phyloP scores from a whole-genome alignment of 192 early-diverging fungal species.

The Entomortierella chlamydospora region DNA sequence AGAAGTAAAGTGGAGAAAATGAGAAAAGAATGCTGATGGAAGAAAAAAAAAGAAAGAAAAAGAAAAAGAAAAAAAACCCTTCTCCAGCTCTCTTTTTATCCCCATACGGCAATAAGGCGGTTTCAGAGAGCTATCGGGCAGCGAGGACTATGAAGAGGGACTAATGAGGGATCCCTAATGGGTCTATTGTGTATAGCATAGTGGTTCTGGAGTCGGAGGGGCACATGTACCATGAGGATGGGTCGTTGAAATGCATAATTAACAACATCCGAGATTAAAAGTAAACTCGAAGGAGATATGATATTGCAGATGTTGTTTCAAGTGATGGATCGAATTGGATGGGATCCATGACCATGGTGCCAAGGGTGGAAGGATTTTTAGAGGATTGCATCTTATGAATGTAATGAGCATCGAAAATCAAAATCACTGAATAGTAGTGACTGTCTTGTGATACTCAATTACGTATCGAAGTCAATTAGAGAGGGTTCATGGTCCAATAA shows the following conservation, averaged over 20 bases:
- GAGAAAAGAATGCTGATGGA: background rate
- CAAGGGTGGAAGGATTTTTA: conserved; percentile 1
- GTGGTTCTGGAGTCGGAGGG: background rate
- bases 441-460: background rate
- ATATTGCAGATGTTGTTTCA: background rate
- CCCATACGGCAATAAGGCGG: background rate
- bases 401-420: no score
- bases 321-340: background rate
- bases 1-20: background rate
- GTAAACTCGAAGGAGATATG: background rate
- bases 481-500: background rate
- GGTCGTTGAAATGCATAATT: conserved; percentile 9
- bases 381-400: background rate
- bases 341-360: conserved; percentile 10
- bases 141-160: background rate
- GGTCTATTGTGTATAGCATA: no score
- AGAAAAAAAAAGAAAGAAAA: conserved; percentile 2
- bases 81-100: conserved; percentile 2
- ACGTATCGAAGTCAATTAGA: background rate
- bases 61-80: background rate
- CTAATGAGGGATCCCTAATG: conserved; percentile 5
- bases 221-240: background rate
- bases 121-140: background rate
- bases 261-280: background rate
- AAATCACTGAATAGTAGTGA: no score